A percentile compares a stretch with the other conserved stretches of the same genome.
Conservation (phyloP, 495 filamentous ascomycete genomes). For the Pseudomonodictys pantanalensis region DNA sequence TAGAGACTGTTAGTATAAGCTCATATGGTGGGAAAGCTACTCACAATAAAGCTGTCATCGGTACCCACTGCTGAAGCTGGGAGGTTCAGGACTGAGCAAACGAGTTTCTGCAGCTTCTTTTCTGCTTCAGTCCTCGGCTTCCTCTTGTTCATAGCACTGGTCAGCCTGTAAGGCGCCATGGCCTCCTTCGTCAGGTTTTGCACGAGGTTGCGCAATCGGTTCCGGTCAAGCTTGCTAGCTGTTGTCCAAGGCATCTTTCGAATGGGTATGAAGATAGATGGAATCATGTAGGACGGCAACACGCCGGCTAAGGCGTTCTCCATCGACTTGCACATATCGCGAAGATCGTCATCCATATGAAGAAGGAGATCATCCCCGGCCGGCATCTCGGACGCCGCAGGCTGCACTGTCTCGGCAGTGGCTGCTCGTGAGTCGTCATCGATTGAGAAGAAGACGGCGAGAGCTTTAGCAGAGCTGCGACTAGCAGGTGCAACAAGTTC, state of each 20-base stretch:
- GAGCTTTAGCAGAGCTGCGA: conserved; percentile 12
- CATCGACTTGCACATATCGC: conserved; percentile 21
- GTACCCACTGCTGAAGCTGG: conserved; percentile 4
- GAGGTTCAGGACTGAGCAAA: conserved; percentile 16
- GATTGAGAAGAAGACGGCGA: conserved; percentile 23
- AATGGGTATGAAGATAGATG: conserved; percentile 26
- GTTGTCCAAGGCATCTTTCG: conserved; percentile 20
- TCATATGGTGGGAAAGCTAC: background rate
- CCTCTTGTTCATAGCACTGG: conserved; percentile 8
- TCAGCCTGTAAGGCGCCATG: conserved; percentile 18
- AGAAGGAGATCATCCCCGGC: conserved; percentile 20
- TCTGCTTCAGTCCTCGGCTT: conserved; percentile 18
- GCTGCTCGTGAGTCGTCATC: background rate
- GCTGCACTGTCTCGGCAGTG: background rate
- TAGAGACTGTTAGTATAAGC: background rate
- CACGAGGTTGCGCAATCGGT: conserved; percentile 18
- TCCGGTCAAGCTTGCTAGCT: conserved; percentile 21
- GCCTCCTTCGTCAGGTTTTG: conserved; percentile 21
- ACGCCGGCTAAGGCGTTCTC: conserved; percentile 21
- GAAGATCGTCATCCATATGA: conserved; percentile 7
- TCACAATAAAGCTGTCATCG: conserved; percentile 30
- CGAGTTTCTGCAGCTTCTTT: conserved; percentile 21
- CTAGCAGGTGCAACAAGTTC: conserved; percentile 27
- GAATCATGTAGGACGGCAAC: conserved; percentile 28
- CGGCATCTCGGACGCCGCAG: conserved; percentile 6